Evolutionary conservation across 2,329 filamentous ascomycete species (phyloP), one percentile per base, ranked within the genome.

Genomic region (Tolypocladium endophyticum): DNA sequence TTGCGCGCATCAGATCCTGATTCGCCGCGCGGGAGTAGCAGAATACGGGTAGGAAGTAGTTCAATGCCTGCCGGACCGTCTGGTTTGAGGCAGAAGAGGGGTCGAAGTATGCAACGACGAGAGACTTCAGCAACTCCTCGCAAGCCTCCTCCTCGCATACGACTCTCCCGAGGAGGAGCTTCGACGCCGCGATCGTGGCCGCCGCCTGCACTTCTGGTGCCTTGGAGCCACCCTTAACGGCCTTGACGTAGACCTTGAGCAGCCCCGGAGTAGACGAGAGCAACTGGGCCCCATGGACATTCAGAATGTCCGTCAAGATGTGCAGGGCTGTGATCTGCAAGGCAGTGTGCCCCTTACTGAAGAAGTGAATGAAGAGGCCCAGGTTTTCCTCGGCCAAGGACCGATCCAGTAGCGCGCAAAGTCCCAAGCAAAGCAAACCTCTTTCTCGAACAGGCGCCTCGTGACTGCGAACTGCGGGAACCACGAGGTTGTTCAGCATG

Each of bases 401-500:
- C 75, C 91, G 90, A 70, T 96, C 92, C 9, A 99, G 85, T 36
- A 99, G 81, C 65, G 92, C 92, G 72, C 92, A 97, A 12, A 99
- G 80, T 4, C 94, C 94, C 12, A 99, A 77, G 68, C 93, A 97
- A 25, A 95, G 81, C 16, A 99, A 79, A 23, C 94, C 94, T 60
- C 91, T 85, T 74, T 99, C 94, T 62, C 94, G 86, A 53, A 99
- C 92, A 1, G 92, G 91, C 6, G 91, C 90, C 70, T 97, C 92
- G 66, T 96, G 91, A 69, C 89, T 94, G 64, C 93, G 87, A 20
- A 99, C 93, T 35, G 94, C 94, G 8, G 94, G 94, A 2, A 99
- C 92, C 52, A 99, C 90, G 11, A 99, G 82, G 65, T 94, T 97
- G 78, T 99, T 97, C 56, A 99, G 81, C 89, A 97, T 97, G n/a